These are phyloP conservation scores for Colletotrichum neosansevieriae DNA, from an alignment of 2,329 filamentous ascomycete genomes.

Conservation along the genomic window DNA sequence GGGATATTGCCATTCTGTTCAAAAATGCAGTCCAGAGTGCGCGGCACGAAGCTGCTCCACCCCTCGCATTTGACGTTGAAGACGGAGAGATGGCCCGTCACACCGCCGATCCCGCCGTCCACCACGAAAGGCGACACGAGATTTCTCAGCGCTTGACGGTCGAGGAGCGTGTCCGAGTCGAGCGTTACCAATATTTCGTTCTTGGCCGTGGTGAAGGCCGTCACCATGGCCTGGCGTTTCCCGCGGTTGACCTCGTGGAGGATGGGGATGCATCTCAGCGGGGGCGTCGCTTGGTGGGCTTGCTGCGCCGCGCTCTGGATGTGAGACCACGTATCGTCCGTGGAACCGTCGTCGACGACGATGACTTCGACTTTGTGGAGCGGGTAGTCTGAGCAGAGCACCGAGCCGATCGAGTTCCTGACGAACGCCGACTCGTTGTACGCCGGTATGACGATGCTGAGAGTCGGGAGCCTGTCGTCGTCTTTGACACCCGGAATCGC, in stretches of 20 bases:
- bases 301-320: not conserved
- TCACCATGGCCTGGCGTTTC: conserved; percentile 8
- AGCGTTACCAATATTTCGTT: conserved; percentile 18
- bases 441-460: conserved; percentile 4
- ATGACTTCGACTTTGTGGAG: conserved; percentile 14
- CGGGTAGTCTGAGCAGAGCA: conserved; percentile 10
- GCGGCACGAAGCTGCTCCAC: conserved; percentile 10
- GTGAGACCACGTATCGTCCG: conserved; percentile 18
- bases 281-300: not conserved
- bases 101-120: conserved; percentile 16
- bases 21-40: conserved; percentile 19
- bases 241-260: conserved; percentile 7
- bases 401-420: conserved; percentile 7
- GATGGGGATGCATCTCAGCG: not conserved
- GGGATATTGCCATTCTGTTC: conserved; percentile 27
- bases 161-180: conserved; percentile 19
- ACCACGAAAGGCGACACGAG: conserved; percentile 19
- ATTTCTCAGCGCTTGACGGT: conserved; percentile 14
- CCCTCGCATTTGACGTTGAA: conserved; percentile 19
- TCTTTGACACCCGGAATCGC: conserved; percentile 15
- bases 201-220: not conserved
- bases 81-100: conserved; percentile 15
- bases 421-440: conserved; percentile 22
- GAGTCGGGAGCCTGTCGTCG: not conserved
- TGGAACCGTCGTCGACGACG: conserved; percentile 17